phyloP scores from a whole-genome alignment of 2,329 filamentous ascomycete genomes.

The Cladosporium austrohemisphaericum region DNA sequence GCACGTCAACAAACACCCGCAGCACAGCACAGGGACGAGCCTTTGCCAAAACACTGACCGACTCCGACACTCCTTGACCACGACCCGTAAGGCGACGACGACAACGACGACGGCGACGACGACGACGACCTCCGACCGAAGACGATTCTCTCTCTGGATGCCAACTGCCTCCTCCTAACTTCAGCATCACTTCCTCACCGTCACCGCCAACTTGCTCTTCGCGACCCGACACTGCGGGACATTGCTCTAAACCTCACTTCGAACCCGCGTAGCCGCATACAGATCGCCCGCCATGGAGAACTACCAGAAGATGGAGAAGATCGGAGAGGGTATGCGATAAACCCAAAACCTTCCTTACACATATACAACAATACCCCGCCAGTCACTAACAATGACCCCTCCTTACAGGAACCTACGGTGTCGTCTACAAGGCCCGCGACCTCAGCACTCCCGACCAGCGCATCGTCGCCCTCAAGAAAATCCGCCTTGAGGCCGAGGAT shows the following conservation, averaged over 20 bases:
- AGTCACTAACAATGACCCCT: not conserved
- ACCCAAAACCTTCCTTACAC: not conserved
- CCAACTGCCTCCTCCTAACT: not conserved
- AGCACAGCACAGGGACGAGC: no score
- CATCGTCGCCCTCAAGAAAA: conserved; percentile 93
- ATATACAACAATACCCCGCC: not conserved
- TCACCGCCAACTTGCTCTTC: conserved; percentile 1
- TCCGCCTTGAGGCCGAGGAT: conserved; percentile 89
- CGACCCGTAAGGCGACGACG: not conserved
- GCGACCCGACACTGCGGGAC: conserved; percentile 1
- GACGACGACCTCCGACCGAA: not conserved
- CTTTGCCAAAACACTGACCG: no score
- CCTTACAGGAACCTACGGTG: conserved; percentile 77
- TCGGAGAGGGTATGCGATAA: conserved; percentile 73
- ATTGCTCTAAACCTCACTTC: conserved; percentile 3
- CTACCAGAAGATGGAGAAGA: conserved; percentile 95
- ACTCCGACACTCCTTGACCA: no score
- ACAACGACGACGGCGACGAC: conserved; percentile 1
- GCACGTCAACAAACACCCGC: no score
- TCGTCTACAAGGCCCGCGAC: conserved; percentile 91
- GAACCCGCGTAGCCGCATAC: not conserved
- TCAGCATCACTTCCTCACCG: not conserved
- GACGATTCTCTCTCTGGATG: not conserved
- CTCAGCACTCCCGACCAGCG: conserved; percentile 70
- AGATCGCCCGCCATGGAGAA: conserved; percentile 67